Base-by-base conservation (phyloP, 2,329 filamentous ascomycete genomes). In the Juglanconis oblonga region DNA sequence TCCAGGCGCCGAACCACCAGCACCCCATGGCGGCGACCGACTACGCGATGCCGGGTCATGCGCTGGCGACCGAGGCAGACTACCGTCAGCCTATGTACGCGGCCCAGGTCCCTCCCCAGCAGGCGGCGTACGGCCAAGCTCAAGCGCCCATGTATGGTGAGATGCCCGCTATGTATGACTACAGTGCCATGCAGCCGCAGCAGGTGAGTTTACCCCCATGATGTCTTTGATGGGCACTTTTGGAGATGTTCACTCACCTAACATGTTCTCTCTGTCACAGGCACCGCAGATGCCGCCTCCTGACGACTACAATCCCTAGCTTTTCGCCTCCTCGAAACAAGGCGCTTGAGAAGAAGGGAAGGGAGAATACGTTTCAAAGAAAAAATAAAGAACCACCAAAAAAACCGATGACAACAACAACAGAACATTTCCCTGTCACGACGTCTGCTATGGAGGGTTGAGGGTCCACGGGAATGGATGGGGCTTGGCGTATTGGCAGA, bases 31-130 rank as follows among this genome's bases (percentile, higher is more conserved):
- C 81, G 5, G 80, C 84, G 5, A 74, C 80, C 62, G 80, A 90
- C 72, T 89, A 89, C 62, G 73, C 79, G 63, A 81, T 90, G 72
- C 79, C 80, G 48, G 79, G 84, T 48, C 88, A 91, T 69, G 76
- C 79, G 58, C 82, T 92, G 63, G 79, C 81, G 17, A 81, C 85
- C 51, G 89, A 92, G 57, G 84, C 89, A 67, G 91, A 95, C 67
- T 96, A 96, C 73, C 89, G 91, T 63, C 85, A 87, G 67, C 87
- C 90, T 49, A 94, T 97, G 86, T 97, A 97, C 71, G 81, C 88
- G 35, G 88, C 87, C 57, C 87, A 92, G 65, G 90, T 92, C 60
- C 91, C 92, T 66, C 79, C 87, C 13, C 89, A 90, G 52, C 82
- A 85, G 51, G 83, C 85, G 55, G 83, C 85, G 11, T 96, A 96